Conservation (phyloP, 1,284 basidiomycete species). For the Microbotryum scabiosae region DNA sequence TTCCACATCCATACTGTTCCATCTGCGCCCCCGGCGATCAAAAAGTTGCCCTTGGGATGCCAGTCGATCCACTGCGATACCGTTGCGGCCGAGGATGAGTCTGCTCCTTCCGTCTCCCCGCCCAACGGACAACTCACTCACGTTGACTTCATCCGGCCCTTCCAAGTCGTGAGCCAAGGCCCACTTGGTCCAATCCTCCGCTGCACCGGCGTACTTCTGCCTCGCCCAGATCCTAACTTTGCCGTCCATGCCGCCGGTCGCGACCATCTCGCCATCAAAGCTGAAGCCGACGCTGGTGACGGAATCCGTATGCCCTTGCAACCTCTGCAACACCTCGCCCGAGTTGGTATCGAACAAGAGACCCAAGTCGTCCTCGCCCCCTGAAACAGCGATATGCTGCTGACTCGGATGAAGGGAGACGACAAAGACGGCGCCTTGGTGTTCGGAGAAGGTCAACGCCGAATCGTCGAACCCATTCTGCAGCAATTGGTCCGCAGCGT, state of each 20-base stretch:
- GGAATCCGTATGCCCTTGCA: slow-evolving; percentile 88
- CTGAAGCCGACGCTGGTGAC: slow-evolving; percentile 76
- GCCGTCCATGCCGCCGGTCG: slow-evolving; percentile 97
- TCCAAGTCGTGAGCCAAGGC: slow-evolving; percentile 82
- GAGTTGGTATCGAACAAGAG: slow-evolving; percentile 87
- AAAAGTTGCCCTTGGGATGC: slow-evolving; percentile 87
- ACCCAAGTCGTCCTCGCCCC: slow-evolving; percentile 90
- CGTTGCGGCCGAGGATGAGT: not conserved
- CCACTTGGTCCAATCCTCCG: slow-evolving; percentile 52
- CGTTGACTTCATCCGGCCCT: slow-evolving; percentile 90
- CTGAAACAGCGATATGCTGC: slow-evolving; percentile 74
- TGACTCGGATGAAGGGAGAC: slow-evolving; percentile 65
- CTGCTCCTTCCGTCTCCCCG: not conserved
- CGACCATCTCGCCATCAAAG: slow-evolving; percentile 78
- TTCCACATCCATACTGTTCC: slow-evolving; percentile 98
- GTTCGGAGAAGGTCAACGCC: slow-evolving; percentile 42
- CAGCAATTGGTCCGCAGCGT: slow-evolving; percentile 36
- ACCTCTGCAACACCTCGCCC: slow-evolving; percentile 68
- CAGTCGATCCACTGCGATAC: slow-evolving; percentile 71
- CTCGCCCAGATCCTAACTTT: slow-evolving; percentile 82
- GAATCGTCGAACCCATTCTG: slow-evolving; percentile 35
- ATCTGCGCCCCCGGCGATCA: slow-evolving; percentile 88
- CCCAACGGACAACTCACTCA: slow-evolving; percentile 46
- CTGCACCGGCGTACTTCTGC: slow-evolving; percentile 47
- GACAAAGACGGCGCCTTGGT: slow-evolving; percentile 60